phyloP scores from a whole-genome alignment of 2,329 filamentous ascomycete species.

The Ustulina deusta region DNA sequence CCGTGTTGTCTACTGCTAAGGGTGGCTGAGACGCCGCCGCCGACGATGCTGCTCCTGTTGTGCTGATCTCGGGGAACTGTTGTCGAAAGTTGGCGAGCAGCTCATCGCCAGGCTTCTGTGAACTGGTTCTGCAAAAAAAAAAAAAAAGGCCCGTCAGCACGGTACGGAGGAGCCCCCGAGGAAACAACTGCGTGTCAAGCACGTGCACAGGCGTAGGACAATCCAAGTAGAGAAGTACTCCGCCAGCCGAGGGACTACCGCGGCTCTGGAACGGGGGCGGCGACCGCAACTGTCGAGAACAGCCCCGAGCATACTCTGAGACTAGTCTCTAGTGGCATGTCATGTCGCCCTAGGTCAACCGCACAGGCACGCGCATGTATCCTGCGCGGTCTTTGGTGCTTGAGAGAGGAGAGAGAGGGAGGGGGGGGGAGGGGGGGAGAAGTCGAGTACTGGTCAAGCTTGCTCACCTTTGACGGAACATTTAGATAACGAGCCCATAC shows the following conservation, averaged over 20 bases:
- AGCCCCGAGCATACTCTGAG: not conserved
- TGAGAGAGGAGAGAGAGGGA: slow-evolving; percentile 13
- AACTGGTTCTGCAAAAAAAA: slow-evolving; percentile 69
- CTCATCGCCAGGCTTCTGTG: slow-evolving; percentile 87
- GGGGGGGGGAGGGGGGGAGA: not conserved
- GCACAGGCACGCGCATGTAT: not conserved
- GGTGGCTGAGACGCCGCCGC: slow-evolving; percentile 55
- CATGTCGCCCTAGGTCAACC: not conserved
- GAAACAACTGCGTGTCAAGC: not conserved
- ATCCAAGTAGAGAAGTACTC: not conserved
- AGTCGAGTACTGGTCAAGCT: slow-evolving; percentile 18
- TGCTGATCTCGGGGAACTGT: slow-evolving; percentile 79
- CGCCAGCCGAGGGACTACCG: slow-evolving; percentile 11
- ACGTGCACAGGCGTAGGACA: slow-evolving; percentile 18
- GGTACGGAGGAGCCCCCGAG: not conserved
- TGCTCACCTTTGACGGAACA: slow-evolving; percentile 52
- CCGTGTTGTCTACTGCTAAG: slow-evolving; percentile 50
- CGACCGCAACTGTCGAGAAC: slow-evolving; percentile 11
- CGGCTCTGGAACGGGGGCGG: slow-evolving; percentile 32
- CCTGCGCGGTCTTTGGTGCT: not conserved
- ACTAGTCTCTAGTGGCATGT: not conserved
- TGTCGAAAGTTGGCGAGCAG: slow-evolving; percentile 86
- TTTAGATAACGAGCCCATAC: slow-evolving; percentile 41
- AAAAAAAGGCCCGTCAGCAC: slow-evolving; percentile 37
- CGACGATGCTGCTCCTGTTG: slow-evolving; percentile 61